Conservation (phyloP, 345 rosid genomes). For the Garcia nutans region DNA sequence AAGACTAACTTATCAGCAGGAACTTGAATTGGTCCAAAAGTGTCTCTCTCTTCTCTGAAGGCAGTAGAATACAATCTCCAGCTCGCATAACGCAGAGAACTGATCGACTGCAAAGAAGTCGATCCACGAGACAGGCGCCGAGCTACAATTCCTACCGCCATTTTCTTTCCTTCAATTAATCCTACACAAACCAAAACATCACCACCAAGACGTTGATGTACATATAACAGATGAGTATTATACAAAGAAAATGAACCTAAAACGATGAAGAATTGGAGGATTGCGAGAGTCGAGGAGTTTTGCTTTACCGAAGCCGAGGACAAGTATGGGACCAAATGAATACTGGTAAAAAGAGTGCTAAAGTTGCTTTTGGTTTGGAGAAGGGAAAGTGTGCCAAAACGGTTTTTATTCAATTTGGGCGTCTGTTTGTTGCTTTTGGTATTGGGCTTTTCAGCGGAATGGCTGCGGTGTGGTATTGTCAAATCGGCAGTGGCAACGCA, state of each 20-base stretch:
- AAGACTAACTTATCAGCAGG: slow-evolving; percentile 70
- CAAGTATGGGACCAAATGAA: neutral
- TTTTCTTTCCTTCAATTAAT: slow-evolving; percentile 13
- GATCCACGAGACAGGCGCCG: slow-evolving; percentile 61
- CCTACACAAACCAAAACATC: neutral
- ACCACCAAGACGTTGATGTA: neutral
- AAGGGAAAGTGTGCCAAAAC: too few species aligned
- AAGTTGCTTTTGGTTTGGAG: neutral
- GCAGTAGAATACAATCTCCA: slow-evolving; percentile 57
- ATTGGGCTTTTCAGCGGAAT: too few species aligned
- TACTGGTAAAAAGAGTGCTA: too few species aligned
- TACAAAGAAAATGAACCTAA: neutral
- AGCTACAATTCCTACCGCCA: slow-evolving; percentile 53
- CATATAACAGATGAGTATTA: neutral
- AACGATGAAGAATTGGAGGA: neutral
- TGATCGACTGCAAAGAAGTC: slow-evolving; percentile 27
- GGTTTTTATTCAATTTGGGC: too few species aligned
- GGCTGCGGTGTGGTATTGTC: too few species aligned
- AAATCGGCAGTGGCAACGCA: too few species aligned
- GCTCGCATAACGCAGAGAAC: slow-evolving; percentile 48
- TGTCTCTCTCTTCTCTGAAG: slow-evolving; percentile 87
- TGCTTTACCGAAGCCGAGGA: neutral
- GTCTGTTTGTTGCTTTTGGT: too few species aligned
- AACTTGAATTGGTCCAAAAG: slow-evolving; percentile 89
- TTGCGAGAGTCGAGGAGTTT: slow-evolving; percentile 1